Evolutionary conservation across 257 asterid species (phyloP), one percentile per base, ranked within the genome.

Genomic region (Catharanthus roseus): DNA sequence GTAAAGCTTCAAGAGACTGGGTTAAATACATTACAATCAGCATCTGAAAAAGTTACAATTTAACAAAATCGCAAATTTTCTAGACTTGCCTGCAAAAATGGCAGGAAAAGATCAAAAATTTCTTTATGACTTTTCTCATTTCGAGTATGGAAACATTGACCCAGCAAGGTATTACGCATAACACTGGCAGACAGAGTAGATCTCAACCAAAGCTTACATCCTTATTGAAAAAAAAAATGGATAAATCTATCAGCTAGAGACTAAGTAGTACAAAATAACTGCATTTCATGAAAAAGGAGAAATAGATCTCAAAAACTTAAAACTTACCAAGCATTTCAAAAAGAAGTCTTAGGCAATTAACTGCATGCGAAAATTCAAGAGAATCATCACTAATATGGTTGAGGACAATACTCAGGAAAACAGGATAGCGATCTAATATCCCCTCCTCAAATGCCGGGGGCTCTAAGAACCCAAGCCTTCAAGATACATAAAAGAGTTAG

Each of bases 401-500:
- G 77, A 93, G 93, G 75, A 93, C 97, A 47, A 93, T 86, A 71
- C 97, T 93, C 70, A 93, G 95, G 77, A 93, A 93, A 79, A 89
- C 81, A 78, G 97, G 97, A 86, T 93, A 89, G 4, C 87, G 95
- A 68, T 93, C 97, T 72, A 93, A 80, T 79, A 93, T 86, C 83
- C 99, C 99, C 85, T 93, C 97, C 82, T 93, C 99, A 87, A 93
- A 89, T 75, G 96, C 93, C 67, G 86, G 91, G 81, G 99, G 95
- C 80, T 93, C 99, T 71, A 93, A 79, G 82, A 88, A 89, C 73
- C 99, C 99, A 79, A 91, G 86, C 88, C 99, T 93, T 86, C 84
- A 81, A 83, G 63, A 77, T 29, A 62, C 56, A 79, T 24, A 58
- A 18, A 72, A 76, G 28, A 72, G 62, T 3, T 8, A 44, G 75